Evolutionary conservation across 306 rosid genomes (phyloP).

Genomic region (Hippophae tibetana): DNA sequence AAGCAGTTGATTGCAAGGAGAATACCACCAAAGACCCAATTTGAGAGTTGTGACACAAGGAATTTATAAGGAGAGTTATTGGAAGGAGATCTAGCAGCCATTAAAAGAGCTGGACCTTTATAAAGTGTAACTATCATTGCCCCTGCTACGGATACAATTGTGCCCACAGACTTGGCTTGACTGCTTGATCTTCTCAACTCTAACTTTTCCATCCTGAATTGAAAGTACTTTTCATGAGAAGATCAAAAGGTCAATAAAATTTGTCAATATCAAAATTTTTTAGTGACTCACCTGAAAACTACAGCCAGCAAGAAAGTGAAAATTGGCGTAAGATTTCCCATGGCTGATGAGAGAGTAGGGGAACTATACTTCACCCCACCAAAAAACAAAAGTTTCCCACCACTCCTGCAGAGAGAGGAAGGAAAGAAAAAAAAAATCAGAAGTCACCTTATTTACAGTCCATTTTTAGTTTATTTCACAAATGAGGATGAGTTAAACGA

Average conservation of each 20-base stretch:
- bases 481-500: too few species aligned
- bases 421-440: neutral
- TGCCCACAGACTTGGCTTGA: slow-evolving; percentile 29
- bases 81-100: slow-evolving; percentile 3
- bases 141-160: slow-evolving; percentile 29
- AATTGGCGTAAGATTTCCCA: slow-evolving; percentile 34
- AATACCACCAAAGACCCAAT: slow-evolving; percentile 33
- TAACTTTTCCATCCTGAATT: slow-evolving; percentile 33
- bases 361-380: slow-evolving; percentile 33
- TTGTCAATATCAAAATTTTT: neutral
- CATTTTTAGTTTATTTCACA: too few species aligned
- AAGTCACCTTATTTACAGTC: too few species aligned
- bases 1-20: slow-evolving; percentile 22
- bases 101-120: slow-evolving; percentile 28
- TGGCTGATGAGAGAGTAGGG: slow-evolving; percentile 29
- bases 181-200: slow-evolving; percentile 20
- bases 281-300: slow-evolving; percentile 24
- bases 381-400: slow-evolving; percentile 23
- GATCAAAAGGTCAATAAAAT: neutral
- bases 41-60: slow-evolving; percentile 6
- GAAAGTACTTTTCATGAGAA: neutral
- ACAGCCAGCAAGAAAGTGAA: slow-evolving; percentile 34
- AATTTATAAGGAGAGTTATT: neutral
- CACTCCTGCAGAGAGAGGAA: slow-evolving; percentile 18
- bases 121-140: slow-evolving; percentile 34